Evolutionary conservation across 768 basidiomycete genomes (phyloP), one percentile per base, ranked within the genome.

Genomic region (Termitomyces titanicus): DNA sequence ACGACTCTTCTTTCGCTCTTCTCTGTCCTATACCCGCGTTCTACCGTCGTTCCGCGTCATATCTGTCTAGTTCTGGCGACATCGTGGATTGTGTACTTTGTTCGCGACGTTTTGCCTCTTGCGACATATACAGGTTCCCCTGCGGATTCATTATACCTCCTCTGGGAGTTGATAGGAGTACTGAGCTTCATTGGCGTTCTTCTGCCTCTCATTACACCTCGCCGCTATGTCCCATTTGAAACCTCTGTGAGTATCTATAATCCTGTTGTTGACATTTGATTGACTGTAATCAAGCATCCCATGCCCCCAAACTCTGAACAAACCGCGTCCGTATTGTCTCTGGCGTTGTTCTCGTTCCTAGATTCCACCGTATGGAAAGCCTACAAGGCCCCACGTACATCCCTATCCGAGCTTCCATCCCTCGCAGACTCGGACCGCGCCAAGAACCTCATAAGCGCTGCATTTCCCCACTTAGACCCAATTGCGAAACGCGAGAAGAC

Each of bases 371-470:
- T 86, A 15, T 72, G 73, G 53, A 61, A 68, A 33, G 81, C 79
- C 1, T 74, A 74, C 56, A 67, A 72, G 10, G 59, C 74, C 17
- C 64, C 73, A 7, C 80, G 79, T 61, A 65, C 85, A 0, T 64
- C 78, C 0, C 68, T 72, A 35, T 80, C 85, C 37, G 63, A 81
- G 42, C 65, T 86, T 24, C 84, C 84, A 13, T 79, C 81, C 4
- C 78, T 88, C 70, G 82, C 83, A 2, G 85, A 88, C 57, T 80
- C 79, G 44, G 86, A 88, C 55, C 49, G 61, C 53, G 64, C 67
- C 4, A 51, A 64, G 20, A 50, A 67, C 53, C 56, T 71, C 9
- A 65, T 64, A 22, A 56, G 43, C 7, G 60, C 43, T 20, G 56
- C 57, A 15, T 72, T 71, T 53, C 64, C 65, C n/a, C 51, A 49